Base-by-base conservation (phyloP, 2,329 filamentous ascomycete species). In the Xylariaceae sp. region DNA sequence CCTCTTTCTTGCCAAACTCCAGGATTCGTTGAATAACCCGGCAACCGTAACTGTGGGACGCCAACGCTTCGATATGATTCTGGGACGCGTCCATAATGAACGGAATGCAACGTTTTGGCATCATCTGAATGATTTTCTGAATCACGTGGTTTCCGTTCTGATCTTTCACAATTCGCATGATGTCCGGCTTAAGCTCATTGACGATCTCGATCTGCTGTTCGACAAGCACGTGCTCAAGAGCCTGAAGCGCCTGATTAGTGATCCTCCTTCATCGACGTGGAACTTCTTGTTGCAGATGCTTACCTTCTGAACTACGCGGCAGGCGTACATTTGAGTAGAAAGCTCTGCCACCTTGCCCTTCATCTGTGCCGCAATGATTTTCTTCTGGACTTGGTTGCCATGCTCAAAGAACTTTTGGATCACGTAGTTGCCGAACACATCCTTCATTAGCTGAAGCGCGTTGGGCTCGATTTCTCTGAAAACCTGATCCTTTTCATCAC, bases 351-450 rank as follows among this genome's bases (percentile, higher is more conserved):
- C 86, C 68, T 93, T 90, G 6, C 89, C 89, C 71, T 89, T 90
- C 92, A 98, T 97, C 72, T 90, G 87, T 61, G 87, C 86, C 0
- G 91, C 92, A 42, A 99, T 75, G 2, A 89, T 82, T 73, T 89
- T 92, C 78, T 99, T 99, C 76, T 99, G 95, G 0, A 88, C 83
- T 73, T 96, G 93, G 65, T 91, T 96, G 40, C 95, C 93, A 71
- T 98, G 91, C 71, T 98, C 93, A 60, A 98, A 97, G 70, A 98
- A 88, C 72, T 97, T 98, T 70, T 99, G 95, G 40, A 98, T 93
- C 37, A 99, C 95, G 70, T 98, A 99, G 73, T 99, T 99, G 51
- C 95, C 95, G 70, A 97, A 99, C 0, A 98, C 89, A 71, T 98
- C 95, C 44, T 89, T 93, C 91, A 96, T 97, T 46, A 99, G 78